phyloP scores from a whole-genome alignment of 1,284 basidiomycete species.

The Cutaneotrichosporon sp. region DNA sequence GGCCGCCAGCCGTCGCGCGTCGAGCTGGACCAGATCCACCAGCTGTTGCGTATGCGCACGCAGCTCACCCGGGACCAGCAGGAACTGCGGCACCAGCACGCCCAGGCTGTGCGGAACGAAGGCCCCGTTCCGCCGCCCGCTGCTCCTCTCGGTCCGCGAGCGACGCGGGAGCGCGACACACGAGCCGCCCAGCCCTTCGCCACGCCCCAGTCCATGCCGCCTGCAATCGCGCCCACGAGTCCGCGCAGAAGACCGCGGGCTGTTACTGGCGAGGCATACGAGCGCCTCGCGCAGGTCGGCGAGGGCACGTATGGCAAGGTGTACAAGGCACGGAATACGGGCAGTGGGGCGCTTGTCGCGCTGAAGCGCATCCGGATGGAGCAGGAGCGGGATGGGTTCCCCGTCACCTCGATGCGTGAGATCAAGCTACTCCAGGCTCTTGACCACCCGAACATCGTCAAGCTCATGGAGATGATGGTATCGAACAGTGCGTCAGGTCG shows the following conservation, averaged over 20 bases:
- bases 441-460: slow-evolving; percentile 82
- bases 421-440: slow-evolving; percentile 94
- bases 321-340: slow-evolving; percentile 87
- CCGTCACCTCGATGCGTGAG: slow-evolving; percentile 97
- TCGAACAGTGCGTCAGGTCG: slow-evolving; percentile 66
- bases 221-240: not conserved
- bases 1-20: slow-evolving; percentile 24
- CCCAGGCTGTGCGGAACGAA: slow-evolving; percentile 10
- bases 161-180: not conserved
- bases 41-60: slow-evolving; percentile 21
- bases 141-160: slow-evolving; percentile 1
- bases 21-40: slow-evolving; percentile 35
- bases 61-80: slow-evolving; percentile 23
- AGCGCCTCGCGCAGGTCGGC: slow-evolving; percentile 87
- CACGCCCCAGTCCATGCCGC: no score
- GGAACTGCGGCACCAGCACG: slow-evolving; percentile 19
- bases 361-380: slow-evolving; percentile 99
- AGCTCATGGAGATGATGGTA: slow-evolving; percentile 96
- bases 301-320: slow-evolving; percentile 99
- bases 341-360: slow-evolving; percentile 73
- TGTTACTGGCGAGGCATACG: slow-evolving; percentile 59
- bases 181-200: no score
- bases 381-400: slow-evolving; percentile 93
- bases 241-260: not conserved
- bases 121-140: not conserved